Conservation (phyloP, 1,284 basidiomycete genomes). For the Melampsora americana region DNA sequence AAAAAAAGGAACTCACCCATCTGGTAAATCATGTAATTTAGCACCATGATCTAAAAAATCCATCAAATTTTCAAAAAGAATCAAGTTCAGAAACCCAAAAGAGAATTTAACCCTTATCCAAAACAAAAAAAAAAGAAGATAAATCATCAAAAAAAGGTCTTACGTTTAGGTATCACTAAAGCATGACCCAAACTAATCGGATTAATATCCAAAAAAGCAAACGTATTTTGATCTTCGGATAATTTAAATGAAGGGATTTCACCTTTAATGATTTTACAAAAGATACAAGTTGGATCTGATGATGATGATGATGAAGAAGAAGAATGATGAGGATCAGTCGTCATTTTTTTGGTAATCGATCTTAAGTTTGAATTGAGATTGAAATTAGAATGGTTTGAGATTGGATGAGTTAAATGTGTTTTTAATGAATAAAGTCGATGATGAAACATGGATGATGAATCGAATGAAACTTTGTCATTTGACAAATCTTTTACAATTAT, state of each 20-base stretch:
- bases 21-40: slow-evolving; percentile 74
- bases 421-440: background rate
- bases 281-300: slow-evolving; percentile 51
- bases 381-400: background rate
- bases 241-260: slow-evolving; percentile 56
- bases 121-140: no score
- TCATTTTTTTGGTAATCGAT: background rate
- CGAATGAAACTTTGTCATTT: no score
- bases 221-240: slow-evolving; percentile 54
- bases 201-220: slow-evolving; percentile 81
- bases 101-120: no score
- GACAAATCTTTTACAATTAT: no score
- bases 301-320: no score
- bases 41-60: slow-evolving; percentile 65
- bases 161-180: slow-evolving; percentile 85
- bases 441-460: background rate
- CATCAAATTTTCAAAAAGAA: slow-evolving; percentile 33
- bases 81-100: slow-evolving; percentile 21
- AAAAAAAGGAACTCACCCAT: slow-evolving; percentile 71
- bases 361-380: background rate
- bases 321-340: background rate
- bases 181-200: slow-evolving; percentile 81
- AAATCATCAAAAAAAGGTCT: no score
- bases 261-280: slow-evolving; percentile 57
- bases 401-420: background rate